Conservation (phyloP, 495 filamentous ascomycete species). For the Rostrohypoxylon terebratum region DNA sequence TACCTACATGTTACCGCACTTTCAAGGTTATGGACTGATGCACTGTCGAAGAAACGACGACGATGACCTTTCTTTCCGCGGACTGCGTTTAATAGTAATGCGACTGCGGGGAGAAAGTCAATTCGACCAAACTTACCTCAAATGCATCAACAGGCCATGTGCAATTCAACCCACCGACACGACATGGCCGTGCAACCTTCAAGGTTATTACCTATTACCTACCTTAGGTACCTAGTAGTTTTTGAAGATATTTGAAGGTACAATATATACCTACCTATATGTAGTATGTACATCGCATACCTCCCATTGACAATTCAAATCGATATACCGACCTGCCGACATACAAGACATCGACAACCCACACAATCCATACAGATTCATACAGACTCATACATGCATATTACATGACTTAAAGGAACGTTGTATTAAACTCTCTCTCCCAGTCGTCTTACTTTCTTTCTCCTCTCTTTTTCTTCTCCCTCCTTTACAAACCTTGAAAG, state of each 20-base stretch:
- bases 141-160: slow-evolving; percentile 27
- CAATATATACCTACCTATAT: too few relatives aligned
- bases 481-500: slow-evolving; percentile 4
- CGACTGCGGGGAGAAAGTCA: slow-evolving; percentile 34
- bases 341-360: background rate
- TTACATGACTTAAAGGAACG: slow-evolving; percentile 23
- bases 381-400: background rate
- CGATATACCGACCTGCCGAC: background rate
- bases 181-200: background rate
- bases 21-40: slow-evolving; percentile 1
- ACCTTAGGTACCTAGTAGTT: too few relatives aligned
- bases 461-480: background rate
- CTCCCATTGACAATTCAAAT: too few relatives aligned
- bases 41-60: slow-evolving; percentile 8
- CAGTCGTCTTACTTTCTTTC: background rate
- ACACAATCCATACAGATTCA: background rate
- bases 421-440: slow-evolving; percentile 37
- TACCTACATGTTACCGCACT: slow-evolving; percentile 12
- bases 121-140: slow-evolving; percentile 18
- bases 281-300: background rate
- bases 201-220: too few relatives aligned
- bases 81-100: slow-evolving; percentile 21
- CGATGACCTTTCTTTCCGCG: slow-evolving; percentile 29
- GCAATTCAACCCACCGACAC: slow-evolving; percentile 13
- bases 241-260: too few relatives aligned